Evolutionary conservation across 2,329 filamentous ascomycete genomes (phyloP), one percentile per base, ranked within the genome.

Genomic region (Penicillium sp.): DNA sequence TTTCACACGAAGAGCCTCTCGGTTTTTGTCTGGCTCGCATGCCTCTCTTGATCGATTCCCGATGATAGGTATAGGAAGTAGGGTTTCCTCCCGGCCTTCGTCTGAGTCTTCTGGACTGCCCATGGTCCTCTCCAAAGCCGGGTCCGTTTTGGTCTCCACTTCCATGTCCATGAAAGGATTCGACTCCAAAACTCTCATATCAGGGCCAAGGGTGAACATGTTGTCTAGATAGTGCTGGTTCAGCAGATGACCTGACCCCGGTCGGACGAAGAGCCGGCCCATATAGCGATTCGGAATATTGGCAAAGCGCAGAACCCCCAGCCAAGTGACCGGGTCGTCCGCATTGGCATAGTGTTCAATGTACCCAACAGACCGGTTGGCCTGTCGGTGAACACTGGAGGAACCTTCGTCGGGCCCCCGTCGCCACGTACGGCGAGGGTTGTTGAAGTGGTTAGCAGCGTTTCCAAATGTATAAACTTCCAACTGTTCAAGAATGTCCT

Each of bases 271-370:
- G 0, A 81, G 62, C 10, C 72, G 72, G 0, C 79, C 79, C 51
- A 75, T 70, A 56, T 77, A 81, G 13, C 74, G 69, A 53, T 78
- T 80, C 0, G 72, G 67, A 2, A 76, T 66, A 22, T 72, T 70
- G 2, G 78, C 76, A 63, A 89, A 90, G 66, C 88, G 81, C 31
- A 92, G 74, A 5, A 91, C 83, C 1, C 89, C 89, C 79, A 87
- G 89, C 9, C 84, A 74, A 4, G 88, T 81, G 2, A 92, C 88
- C 58, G 90, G 88, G 62, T 94, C 89, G 14, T 78, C 80, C 8
- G 79, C 80, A 65, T 92, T 88, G 2, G 85, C 86, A 63, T 92
- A 94, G 69, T 94, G 89, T 70, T 94, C 89, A 35, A 94, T 86
- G 58, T 91, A 80, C 5, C 81, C 78, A 46, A 92, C 85, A 2